phyloP scores from a whole-genome alignment of 805 yeast species.

The Kluyveromyces siamensis region DNA sequence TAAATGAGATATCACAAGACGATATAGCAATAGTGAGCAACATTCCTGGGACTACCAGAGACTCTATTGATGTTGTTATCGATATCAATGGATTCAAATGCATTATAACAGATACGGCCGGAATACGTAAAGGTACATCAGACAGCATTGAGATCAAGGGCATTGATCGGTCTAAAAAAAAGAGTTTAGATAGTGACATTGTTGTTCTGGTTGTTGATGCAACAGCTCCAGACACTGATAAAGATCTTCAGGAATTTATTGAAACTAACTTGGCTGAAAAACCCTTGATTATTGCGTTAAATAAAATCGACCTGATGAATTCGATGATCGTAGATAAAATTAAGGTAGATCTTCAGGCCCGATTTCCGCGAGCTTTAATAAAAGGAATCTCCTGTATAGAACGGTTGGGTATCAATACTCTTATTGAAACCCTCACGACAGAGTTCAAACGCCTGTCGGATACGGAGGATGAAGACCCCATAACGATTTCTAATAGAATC shows the following conservation, averaged over 20 bases:
- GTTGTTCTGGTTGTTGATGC: slow-evolving; percentile 48
- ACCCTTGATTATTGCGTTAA: slow-evolving; percentile 37
- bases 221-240: slow-evolving; percentile 20
- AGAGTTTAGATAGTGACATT: slow-evolving; percentile 57
- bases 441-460: slow-evolving; percentile 42
- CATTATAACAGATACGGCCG: slow-evolving; percentile 87
- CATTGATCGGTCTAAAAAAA: slow-evolving; percentile 60
- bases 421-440: slow-evolving; percentile 35
- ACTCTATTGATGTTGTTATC: slow-evolving; percentile 69
- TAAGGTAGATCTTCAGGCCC: slow-evolving; percentile 9
- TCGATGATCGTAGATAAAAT: slow-evolving; percentile 15
- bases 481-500: slow-evolving; percentile 65
- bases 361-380: slow-evolving; percentile 12
- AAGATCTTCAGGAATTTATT: slow-evolving; percentile 35
- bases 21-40: slow-evolving; percentile 88
- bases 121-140: slow-evolving; percentile 47
- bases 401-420: slow-evolving; percentile 43
- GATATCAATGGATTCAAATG: slow-evolving; percentile 81
- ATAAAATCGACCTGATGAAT: slow-evolving; percentile 47
- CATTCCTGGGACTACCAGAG: slow-evolving; percentile 92
- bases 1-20: slow-evolving; percentile 65
- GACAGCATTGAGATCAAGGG: slow-evolving; percentile 74
- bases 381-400: slow-evolving; percentile 51
- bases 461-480: slow-evolving; percentile 47
- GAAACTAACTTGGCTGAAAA: slow-evolving; percentile 16